Base-by-base conservation (phyloP, 352 stramenopile species). In the Pythium phragmiticola region DNA sequence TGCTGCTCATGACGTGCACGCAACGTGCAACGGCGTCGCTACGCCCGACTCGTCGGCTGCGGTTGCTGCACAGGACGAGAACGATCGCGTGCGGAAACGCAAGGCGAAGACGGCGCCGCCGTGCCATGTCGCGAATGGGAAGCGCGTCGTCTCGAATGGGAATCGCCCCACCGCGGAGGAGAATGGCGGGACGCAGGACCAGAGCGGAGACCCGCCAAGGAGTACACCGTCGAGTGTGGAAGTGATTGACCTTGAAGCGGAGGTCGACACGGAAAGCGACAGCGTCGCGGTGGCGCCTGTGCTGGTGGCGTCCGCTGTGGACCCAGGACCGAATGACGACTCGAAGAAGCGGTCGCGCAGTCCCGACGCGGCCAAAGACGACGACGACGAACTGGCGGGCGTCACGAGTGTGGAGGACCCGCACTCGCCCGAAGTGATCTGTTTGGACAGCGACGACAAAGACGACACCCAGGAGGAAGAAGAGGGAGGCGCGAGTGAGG, bases 381-480 rank as follows among this genome's bases (percentile, higher is more conserved):
- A 59, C 26, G 64, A 58, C 9, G 43, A 63, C 6, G 64, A 66
- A 17, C 26, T 57, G 36, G 9, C 34, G 7, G 59, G 30, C 14
- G 47, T 36, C 8, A 63, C 47, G 45, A 66, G 45, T 28, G 45
- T 65, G 26, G 55, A 66, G n/a, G 64, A 70, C 43, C 36, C 36
- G 57, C 53, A 65, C 30, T 63, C 62, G 54, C 62, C 62, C n/a
- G 62, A 69, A n/a, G 42, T 63, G 3, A 57, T 62, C 21, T 63
- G 53, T 28, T 3, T 69, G 14, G 62, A 69, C 47, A 57, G 55
- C 23, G 62, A 69, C 55, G 57, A 46, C 7, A 43, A 55, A 21
- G 52, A 61, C n/a, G 53, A 48, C 7, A 50, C 19, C 28, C 45
- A 56, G 21, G 58, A 50, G 8, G 51, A 46, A 34, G 55, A 54